Conservation (phyloP, 2,329 filamentous ascomycete genomes). For the Alternaria gaisen region DNA sequence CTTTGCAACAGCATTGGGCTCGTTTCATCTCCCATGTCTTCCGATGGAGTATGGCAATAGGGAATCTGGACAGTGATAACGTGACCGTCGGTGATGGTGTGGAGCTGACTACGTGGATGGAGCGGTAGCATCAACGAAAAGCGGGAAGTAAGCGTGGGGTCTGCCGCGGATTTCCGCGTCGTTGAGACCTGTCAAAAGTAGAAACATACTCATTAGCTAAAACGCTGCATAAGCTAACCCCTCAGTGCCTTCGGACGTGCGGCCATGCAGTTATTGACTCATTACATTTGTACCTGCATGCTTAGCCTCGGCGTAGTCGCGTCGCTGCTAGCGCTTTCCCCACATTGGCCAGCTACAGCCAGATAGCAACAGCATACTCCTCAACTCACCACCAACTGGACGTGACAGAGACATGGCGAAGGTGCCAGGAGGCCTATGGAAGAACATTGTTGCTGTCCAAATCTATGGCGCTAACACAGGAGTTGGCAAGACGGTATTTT, state of each 20-base stretch:
- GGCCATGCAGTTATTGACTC: constrained; percentile 7
- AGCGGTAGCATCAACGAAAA: not conserved
- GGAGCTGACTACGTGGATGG: not conserved
- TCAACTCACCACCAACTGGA: constrained; percentile 6
- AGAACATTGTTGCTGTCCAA: constrained; percentile 73
- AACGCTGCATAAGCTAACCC: constrained; percentile 3
- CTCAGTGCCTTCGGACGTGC: constrained; percentile 5
- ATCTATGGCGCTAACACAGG: constrained; percentile 86
- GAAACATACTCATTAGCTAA: constrained; percentile 13
- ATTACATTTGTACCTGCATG: constrained; percentile 18
- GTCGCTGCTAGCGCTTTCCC: constrained; percentile 6
- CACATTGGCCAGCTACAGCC: not conserved
- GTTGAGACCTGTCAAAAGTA: not conserved
- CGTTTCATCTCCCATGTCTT: constrained; percentile 20
- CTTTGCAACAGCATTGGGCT: constrained; percentile 28
- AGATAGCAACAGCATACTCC: not conserved
- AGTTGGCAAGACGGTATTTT: constrained; percentile 84
- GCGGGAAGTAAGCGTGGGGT: constrained; percentile 9
- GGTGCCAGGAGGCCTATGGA: constrained; percentile 71
- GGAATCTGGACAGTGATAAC: not conserved
- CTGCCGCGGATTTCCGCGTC: constrained; percentile 9
- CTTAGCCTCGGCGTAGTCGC: constrained; percentile 6
- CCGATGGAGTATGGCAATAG: not conserved
- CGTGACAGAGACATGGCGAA: constrained; percentile 48
- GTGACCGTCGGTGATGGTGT: constrained; percentile 1